Evolutionary conservation across 768 basidiomycete species (phyloP).

Genomic region (Pleurotus eryngii): DNA sequence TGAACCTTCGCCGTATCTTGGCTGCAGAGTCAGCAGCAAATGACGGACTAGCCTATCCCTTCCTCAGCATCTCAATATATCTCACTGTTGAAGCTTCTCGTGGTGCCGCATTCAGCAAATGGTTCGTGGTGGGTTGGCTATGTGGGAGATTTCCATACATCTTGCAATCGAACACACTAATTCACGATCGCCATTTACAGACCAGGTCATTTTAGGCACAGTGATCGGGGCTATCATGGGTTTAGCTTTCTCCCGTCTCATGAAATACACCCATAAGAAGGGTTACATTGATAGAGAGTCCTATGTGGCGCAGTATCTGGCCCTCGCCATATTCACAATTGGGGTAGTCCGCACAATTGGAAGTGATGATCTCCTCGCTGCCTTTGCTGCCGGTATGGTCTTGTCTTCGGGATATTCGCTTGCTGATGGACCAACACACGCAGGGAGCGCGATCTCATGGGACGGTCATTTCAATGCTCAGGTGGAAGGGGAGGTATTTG

Average conservation of each 20-base stretch:
- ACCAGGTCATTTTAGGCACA: conserved; percentile 78
- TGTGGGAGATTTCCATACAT: conserved; percentile 40
- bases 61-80: conserved; percentile 84
- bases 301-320: conserved; percentile 82
- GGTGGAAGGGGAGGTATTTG: conserved; percentile 83
- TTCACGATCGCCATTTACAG: conserved; percentile 30
- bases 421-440: conserved; percentile 7
- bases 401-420: background rate
- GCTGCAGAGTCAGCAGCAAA: conserved; percentile 93
- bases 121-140: conserved; percentile 84
- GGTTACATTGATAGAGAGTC: conserved; percentile 79
- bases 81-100: conserved; percentile 68
- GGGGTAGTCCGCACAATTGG: conserved; percentile 80
- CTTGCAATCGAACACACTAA: too few species aligned
- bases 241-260: conserved; percentile 61
- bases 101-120: conserved; percentile 68
- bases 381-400: conserved; percentile 72
- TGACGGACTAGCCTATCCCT: conserved; percentile 94
- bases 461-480: conserved; percentile 83
- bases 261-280: conserved; percentile 63
- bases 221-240: conserved; percentile 58
- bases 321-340: conserved; percentile 69
- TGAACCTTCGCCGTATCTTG: conserved; percentile 74
- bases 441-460: conserved; percentile 90
- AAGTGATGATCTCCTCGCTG: conserved; percentile 84